Conservation (phyloP, 352 stramenopile species). For the Phytophthora kernoviae region DNA sequence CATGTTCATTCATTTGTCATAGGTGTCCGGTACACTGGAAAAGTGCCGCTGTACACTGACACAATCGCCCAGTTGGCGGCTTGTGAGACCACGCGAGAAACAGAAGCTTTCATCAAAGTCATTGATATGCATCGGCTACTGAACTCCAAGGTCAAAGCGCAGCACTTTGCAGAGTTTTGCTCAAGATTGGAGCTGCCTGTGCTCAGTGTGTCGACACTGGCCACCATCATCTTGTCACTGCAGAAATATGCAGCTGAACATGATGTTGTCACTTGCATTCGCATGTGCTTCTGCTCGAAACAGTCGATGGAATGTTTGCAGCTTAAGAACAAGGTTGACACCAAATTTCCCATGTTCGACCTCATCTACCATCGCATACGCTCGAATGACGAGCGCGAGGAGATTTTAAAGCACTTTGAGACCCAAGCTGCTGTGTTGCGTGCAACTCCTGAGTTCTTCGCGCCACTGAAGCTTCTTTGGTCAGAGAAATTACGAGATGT, state of each 20-base stretch:
- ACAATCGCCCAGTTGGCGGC: conserved; percentile 53
- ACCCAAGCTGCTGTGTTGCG: conserved; percentile 43
- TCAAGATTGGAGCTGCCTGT: conserved; percentile 41
- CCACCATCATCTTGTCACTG: conserved; percentile 57
- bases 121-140: conserved; percentile 59
- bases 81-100: conserved; percentile 45
- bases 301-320: conserved; percentile 46
- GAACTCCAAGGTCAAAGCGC: conserved; percentile 74
- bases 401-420: conserved; percentile 72
- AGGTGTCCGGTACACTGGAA: conserved; percentile 63
- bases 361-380: conserved; percentile 71
- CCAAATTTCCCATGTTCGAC: conserved; percentile 67
- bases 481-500: conserved; percentile 16
- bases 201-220: conserved; percentile 45
- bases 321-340: conserved; percentile 76
- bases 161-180: conserved; percentile 75
- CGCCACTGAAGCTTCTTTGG: conserved; percentile 75
- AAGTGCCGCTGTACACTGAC: conserved; percentile 74
- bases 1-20: too few species aligned
- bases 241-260: conserved; percentile 56
- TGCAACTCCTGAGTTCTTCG: conserved; percentile 36
- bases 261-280: conserved; percentile 58
- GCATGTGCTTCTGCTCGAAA: conserved; percentile 59
- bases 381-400: conserved; percentile 44
- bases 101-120: conserved; percentile 65